phyloP scores from a whole-genome alignment of 148 eudicot species.

The Chenopodium suecicum region DNA sequence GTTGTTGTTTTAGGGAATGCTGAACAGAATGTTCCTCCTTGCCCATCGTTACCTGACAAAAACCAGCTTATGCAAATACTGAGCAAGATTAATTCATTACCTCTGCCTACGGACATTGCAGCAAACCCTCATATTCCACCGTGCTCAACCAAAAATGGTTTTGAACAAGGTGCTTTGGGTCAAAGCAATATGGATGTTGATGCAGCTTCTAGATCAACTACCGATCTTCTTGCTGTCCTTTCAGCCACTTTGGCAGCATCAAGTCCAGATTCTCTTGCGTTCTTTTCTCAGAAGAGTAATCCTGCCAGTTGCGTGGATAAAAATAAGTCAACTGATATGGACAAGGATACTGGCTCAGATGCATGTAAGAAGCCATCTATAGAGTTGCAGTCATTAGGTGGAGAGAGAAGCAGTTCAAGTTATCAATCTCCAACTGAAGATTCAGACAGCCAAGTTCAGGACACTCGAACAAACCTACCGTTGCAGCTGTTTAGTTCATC shows the following conservation, averaged over 20 bases:
- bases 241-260: conserved; percentile 38
- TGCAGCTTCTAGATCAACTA: conserved; percentile 46
- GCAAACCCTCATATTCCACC: conserved; percentile 28
- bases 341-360: conserved; percentile 14
- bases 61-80: conserved; percentile 68
- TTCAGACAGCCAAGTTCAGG: conserved; percentile 58
- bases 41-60: conserved; percentile 46
- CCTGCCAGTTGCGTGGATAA: conserved; percentile 23
- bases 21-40: conserved; percentile 38
- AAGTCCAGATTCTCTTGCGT: conserved; percentile 34
- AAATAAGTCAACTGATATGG: conserved; percentile 11
- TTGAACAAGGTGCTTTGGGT: conserved; percentile 28
- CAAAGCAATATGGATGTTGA: conserved; percentile 32
- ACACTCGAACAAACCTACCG: conserved; percentile 40
- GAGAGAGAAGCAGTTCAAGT: conserved; percentile 68
- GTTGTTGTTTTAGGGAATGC: conserved; percentile 41
- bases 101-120: conserved; percentile 42
- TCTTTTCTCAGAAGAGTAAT: conserved; percentile 36
- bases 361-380: conserved; percentile 9
- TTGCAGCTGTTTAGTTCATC: conserved; percentile 69
- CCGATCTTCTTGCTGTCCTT: conserved; percentile 53
- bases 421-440: conserved; percentile 65
- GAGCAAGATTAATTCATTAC: conserved; percentile 61
- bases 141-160: conserved; percentile 19
- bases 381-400: conserved; percentile 34